Evolutionary conservation across 352 stramenopile species (phyloP).

Genomic region (Blastocystis sp.): DNA sequence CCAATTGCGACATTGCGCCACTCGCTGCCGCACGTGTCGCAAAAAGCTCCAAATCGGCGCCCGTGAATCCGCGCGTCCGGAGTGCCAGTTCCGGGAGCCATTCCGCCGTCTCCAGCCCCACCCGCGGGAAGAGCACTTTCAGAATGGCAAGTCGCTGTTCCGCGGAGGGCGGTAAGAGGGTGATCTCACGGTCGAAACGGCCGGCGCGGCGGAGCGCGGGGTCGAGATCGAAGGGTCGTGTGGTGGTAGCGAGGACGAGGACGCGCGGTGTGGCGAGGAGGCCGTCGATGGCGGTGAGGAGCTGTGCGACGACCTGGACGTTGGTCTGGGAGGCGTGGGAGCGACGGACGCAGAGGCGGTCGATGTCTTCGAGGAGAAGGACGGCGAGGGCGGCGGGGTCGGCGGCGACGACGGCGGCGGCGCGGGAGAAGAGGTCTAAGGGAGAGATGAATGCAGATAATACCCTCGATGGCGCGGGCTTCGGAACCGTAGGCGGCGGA

Average conservation of each 20-base stretch:
- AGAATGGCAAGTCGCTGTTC: slow-evolving; percentile 80
- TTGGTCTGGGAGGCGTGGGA: slow-evolving; percentile 63
- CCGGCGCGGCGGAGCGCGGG: slow-evolving; percentile 81
- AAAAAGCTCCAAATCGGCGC: slow-evolving; percentile 74
- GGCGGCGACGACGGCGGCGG: slow-evolving; percentile 62
- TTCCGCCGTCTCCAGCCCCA: slow-evolving; percentile 51
- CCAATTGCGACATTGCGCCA: neutral
- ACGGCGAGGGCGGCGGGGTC: slow-evolving; percentile 71
- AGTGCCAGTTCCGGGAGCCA: slow-evolving; percentile 76
- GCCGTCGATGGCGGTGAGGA: slow-evolving; percentile 85
- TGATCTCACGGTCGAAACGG: slow-evolving; percentile 86
- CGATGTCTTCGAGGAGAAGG: slow-evolving; percentile 89
- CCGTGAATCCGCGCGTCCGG: slow-evolving; percentile 84
- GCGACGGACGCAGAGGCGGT: slow-evolving; percentile 82
- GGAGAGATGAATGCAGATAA: neutral
- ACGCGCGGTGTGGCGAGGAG: slow-evolving; percentile 76
- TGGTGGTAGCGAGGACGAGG: slow-evolving; percentile 82
- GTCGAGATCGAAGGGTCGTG: slow-evolving; percentile 85
- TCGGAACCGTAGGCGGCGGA: neutral
- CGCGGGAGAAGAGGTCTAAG: neutral
- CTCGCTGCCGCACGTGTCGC: neutral
- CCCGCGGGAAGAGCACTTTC: slow-evolving; percentile 68
- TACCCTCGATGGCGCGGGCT: neutral
- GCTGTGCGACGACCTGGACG: slow-evolving; percentile 75
- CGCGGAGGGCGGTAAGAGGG: slow-evolving; percentile 84